These are phyloP conservation scores for Paraconiothyrium brasiliense DNA, from an alignment of 2,329 filamentous ascomycete genomes.

Conservation along the genomic window DNA sequence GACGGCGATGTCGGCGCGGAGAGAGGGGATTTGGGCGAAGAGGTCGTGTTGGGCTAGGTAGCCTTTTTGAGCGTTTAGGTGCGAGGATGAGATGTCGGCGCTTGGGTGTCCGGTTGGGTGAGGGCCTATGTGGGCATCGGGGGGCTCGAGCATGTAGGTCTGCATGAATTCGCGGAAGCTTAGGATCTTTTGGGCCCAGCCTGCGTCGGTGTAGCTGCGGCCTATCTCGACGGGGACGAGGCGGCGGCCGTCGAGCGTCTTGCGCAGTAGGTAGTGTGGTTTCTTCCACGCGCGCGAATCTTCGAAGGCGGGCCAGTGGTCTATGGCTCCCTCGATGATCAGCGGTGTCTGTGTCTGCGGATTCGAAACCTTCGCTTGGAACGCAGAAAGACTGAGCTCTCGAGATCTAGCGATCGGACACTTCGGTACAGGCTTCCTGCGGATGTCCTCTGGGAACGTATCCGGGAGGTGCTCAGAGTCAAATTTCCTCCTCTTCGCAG, in stretches of 20 bases:
- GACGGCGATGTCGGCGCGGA: slow-evolving; percentile 78
- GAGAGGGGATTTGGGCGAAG: slow-evolving; percentile 79
- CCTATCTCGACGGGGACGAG: slow-evolving; percentile 89
- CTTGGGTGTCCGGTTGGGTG: neutral
- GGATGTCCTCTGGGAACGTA: slow-evolving; percentile 29
- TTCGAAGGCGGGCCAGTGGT: slow-evolving; percentile 78
- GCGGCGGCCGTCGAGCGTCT: slow-evolving; percentile 78
- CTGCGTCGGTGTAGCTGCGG: slow-evolving; percentile 84
- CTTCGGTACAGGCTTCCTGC: slow-evolving; percentile 23
- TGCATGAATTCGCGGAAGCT: slow-evolving; percentile 76
- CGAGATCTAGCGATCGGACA: slow-evolving; percentile 33
- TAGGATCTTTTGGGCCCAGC: slow-evolving; percentile 85
- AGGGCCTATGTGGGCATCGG: neutral
- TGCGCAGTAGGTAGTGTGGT: slow-evolving; percentile 76
- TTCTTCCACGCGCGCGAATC: slow-evolving; percentile 72
- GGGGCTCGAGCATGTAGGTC: slow-evolving; percentile 62
- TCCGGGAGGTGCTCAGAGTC: slow-evolving; percentile 7
- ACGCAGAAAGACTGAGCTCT: slow-evolving; percentile 33
- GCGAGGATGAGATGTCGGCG: neutral
- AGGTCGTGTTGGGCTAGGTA: slow-evolving; percentile 95
- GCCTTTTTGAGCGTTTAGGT: slow-evolving; percentile 57
- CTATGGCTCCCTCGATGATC: slow-evolving; percentile 72
- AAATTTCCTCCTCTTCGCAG: slow-evolving; percentile 32
- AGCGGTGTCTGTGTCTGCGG: slow-evolving; percentile 60
- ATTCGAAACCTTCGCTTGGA: slow-evolving; percentile 39